Evolutionary conservation across 2,329 filamentous ascomycete genomes (phyloP), one percentile per base, ranked within the genome.

Genomic region (Botrytis medusae): DNA sequence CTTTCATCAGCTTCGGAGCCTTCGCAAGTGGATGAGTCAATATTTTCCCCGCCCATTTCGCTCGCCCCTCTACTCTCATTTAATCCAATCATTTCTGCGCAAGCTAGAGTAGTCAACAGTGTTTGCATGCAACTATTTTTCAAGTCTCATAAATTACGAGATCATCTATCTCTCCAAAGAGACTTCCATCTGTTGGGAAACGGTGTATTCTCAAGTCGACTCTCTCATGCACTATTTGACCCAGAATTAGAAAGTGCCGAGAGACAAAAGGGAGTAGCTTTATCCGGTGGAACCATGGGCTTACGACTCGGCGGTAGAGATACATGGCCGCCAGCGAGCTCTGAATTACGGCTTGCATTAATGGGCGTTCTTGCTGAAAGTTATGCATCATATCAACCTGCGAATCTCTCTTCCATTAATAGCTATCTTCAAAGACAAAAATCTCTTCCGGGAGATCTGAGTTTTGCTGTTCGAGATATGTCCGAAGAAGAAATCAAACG

Each of bases 241-340:
- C 90, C 94, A 0, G 91, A 97, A 37, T 87, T 96, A 67, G 91
- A 93, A 77, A 92, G 91, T 40, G 92, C 94, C 4, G 93, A 97
- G 80, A 87, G 92, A 61, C 88, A 89, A 68, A 84, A 88, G 29
- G 93, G 93, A 4, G 86, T 91, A 46, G 89, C 92, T 62, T 87
- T 90, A 14, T 88, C 88, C 63, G 91, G 93, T 67, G 88, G 90
- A 73, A 84, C 89, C 22, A 95, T 97, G 86, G 95, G 96, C 1
- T 85, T 98, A 59, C 91, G 94, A 59, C 85, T 98, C 0, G 92
- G 92, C n/a, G 89, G 89, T 2, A 89, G 94, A 78, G 90, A 93
- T 72, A 93, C 87, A 46, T 98, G 96, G 96, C 96, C 96, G 40
- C 96, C 96, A 7, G 94, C 94, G 37, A 97, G 93, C 81, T 98